These are phyloP conservation scores for Jaltomata sinuosa DNA, from an alignment of 257 asterid species.

Conservation along the genomic window DNA sequence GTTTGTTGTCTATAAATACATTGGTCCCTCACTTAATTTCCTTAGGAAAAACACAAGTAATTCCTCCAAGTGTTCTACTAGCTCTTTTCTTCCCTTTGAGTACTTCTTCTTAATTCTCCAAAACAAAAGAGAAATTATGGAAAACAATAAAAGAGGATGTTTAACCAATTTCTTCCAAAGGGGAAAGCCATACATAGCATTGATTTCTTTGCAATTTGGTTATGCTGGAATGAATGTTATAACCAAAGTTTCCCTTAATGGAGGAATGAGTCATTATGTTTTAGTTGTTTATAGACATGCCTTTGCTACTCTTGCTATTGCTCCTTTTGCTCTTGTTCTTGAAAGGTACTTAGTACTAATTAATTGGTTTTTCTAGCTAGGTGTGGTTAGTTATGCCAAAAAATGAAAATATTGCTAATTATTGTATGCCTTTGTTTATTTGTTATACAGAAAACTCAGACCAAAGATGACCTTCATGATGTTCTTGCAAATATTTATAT, in stretches of 20 bases:
- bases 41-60: slow-evolving; percentile 2
- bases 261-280: slow-evolving; percentile 72
- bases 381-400: background rate
- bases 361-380: background rate
- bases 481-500: slow-evolving; percentile 42
- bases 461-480: slow-evolving; percentile 54
- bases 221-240: slow-evolving; percentile 67
- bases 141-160: slow-evolving; percentile 1
- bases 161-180: slow-evolving; percentile 9
- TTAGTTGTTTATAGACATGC: slow-evolving; percentile 74
- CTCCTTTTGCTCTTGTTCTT: slow-evolving; percentile 52
- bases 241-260: slow-evolving; percentile 42
- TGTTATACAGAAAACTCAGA: slow-evolving; percentile 52
- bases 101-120: background rate
- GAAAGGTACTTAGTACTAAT: slow-evolving; percentile 31
- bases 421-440: background rate
- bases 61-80: background rate
- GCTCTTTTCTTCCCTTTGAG: background rate
- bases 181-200: slow-evolving; percentile 54
- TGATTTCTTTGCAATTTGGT: slow-evolving; percentile 66
- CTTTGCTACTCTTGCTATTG: slow-evolving; percentile 43
- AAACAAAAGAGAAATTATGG: slow-evolving; percentile 10
- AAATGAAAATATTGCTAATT: background rate
- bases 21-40: background rate
- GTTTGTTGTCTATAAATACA: background rate